phyloP scores from a whole-genome alignment of 2,329 filamentous ascomycete species.

The Pseudonectria foliicola region DNA sequence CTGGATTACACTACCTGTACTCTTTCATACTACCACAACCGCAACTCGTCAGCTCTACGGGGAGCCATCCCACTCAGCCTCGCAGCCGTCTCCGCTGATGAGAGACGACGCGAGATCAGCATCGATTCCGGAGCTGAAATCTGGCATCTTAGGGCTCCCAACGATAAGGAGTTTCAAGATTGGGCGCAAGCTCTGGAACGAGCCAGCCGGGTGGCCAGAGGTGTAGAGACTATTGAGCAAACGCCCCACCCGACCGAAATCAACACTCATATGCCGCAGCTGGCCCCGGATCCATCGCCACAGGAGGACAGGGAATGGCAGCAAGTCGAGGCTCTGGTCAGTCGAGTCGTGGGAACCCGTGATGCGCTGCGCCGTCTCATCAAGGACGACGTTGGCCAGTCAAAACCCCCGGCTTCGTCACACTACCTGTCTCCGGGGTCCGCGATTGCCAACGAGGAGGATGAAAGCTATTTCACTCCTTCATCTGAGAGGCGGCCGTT shows the following conservation, averaged over 20 bases:
- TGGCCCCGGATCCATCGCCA: constrained; percentile 28
- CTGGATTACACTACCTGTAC: constrained; percentile 92
- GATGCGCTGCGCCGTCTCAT: constrained; percentile 83
- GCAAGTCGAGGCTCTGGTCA: constrained; percentile 77
- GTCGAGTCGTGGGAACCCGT: constrained; percentile 76
- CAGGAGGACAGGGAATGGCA: constrained; percentile 79
- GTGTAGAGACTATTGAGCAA: constrained; percentile 34
- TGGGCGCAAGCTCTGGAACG: constrained; percentile 84
- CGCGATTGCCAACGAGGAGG: constrained; percentile 40
- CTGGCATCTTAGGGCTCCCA: constrained; percentile 85
- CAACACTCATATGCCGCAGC: constrained; percentile 18
- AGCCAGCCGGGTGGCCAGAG: constrained; percentile 61
- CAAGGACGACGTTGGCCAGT: constrained; percentile 65
- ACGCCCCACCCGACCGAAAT: constrained; percentile 21
- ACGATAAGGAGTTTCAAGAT: constrained; percentile 74
- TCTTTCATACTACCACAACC: constrained; percentile 91
- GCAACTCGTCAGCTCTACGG: constrained; percentile 83
- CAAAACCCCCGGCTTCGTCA: constrained; percentile 18
- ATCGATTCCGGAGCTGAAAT: constrained; percentile 96
- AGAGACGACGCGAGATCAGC: constrained; percentile 81
- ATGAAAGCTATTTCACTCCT: constrained; percentile 48
- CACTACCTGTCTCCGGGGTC: constrained; percentile 36
- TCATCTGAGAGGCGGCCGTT: constrained; percentile 63
- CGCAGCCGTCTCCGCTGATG: constrained; percentile 84
- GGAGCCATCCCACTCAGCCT: constrained; percentile 89